A percentile compares a stretch with the other conserved stretches of the same genome.
Evolutionary conservation across 2,329 filamentous ascomycete species (phyloP).

Genomic region (Rasamsonia emersonii): DNA sequence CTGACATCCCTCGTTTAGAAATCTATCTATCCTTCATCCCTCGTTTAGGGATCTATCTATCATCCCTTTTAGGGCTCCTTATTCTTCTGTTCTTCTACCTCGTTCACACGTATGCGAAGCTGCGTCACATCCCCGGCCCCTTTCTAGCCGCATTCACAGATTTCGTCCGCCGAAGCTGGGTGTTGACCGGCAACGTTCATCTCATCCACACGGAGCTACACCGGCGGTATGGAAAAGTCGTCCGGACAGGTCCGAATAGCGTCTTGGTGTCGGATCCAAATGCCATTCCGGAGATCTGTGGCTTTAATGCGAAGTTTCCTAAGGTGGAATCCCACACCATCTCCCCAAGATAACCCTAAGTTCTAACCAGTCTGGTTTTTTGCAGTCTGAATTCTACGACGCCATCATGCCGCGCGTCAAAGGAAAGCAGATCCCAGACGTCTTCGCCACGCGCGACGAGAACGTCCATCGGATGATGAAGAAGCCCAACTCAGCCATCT

Average conservation of each 20-base stretch:
- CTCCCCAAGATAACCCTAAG: neutral
- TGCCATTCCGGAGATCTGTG: constrained; percentile 2
- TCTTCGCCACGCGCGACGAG: constrained; percentile 6
- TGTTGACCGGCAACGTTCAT: neutral
- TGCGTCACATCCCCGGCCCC: constrained; percentile 5
- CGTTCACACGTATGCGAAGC: too few relatives aligned
- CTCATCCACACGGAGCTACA: constrained; percentile 3
- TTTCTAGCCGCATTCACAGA: constrained; percentile 1
- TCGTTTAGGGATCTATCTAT: too few relatives aligned
- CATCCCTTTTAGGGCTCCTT: too few relatives aligned
- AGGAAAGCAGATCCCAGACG: constrained; percentile 1
- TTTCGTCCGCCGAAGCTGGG: neutral
- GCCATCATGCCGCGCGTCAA: constrained; percentile 1
- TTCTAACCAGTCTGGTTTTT: neutral
- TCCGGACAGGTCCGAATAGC: constrained; percentile 6
- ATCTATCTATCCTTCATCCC: too few relatives aligned
- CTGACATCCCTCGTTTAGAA: too few relatives aligned
- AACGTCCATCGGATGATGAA: constrained; percentile 3
- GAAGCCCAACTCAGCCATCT: neutral
- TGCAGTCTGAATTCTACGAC: constrained; percentile 4
- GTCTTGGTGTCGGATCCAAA: constrained; percentile 4
- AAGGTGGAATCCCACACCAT: constrained; percentile 2
- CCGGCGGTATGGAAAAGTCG: constrained; percentile 4
- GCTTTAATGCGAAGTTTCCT: neutral
- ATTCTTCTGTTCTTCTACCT: too few relatives aligned